phyloP scores from a whole-genome alignment of 352 stramenopile genomes.

The Pythium vanterpoolii region DNA sequence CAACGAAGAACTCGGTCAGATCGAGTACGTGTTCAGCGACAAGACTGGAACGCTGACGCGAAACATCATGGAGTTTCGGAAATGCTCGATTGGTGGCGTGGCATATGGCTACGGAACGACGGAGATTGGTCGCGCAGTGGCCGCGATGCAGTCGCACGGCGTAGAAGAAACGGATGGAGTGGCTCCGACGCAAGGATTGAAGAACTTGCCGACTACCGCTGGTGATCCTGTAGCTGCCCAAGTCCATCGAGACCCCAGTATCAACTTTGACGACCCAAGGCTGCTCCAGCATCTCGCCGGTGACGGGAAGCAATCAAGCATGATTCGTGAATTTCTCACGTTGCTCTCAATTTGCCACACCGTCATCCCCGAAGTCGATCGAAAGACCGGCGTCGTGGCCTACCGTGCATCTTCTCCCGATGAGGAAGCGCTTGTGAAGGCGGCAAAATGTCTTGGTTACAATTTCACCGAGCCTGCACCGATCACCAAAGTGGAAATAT shows the following conservation, averaged over 20 bases:
- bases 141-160: constrained; percentile 13
- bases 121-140: constrained; percentile 25
- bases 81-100: constrained; percentile 82
- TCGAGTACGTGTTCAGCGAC: constrained; percentile 98
- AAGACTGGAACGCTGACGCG: constrained; percentile 98
- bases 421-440: constrained; percentile 91
- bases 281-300: constrained; percentile 42
- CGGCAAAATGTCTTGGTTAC: constrained; percentile 66
- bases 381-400: constrained; percentile 38
- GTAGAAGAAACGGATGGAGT: constrained; percentile 25
- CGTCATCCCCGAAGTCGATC: constrained; percentile 64
- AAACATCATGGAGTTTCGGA: constrained; percentile 98
- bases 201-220: constrained; percentile 66
- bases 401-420: constrained; percentile 92
- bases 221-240: constrained; percentile 28
- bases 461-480: constrained; percentile 49
- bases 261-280: constrained; percentile 72
- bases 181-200: constrained; percentile 39
- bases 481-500: constrained; percentile 50
- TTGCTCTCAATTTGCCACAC: constrained; percentile 74
- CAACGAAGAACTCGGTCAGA: constrained; percentile 92
- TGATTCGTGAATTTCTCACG: constrained; percentile 71
- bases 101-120: constrained; percentile 53
- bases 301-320: constrained; percentile 19
- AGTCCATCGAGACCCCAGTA: constrained; percentile 58